Base-by-base conservation (phyloP, 179 eudicot species). In the Silene vulgaris region DNA sequence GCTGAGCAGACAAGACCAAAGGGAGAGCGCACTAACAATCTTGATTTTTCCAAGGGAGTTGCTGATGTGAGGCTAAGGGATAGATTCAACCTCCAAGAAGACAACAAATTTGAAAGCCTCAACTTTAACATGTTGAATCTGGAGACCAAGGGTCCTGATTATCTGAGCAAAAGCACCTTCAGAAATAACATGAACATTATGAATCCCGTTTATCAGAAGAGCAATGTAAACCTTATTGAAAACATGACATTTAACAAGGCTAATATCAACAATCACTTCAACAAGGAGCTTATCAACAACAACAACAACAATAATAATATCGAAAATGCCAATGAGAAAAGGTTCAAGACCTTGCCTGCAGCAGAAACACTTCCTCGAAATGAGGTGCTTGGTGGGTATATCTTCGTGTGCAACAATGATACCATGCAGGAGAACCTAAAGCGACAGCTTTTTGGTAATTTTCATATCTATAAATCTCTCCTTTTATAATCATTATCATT, bases 341-440 rank as follows among this genome's bases (percentile, higher is more conserved):
- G 97, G 90, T 95, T 95, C 85, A 95, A 95, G 93, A 92, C 97
- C 64, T 83, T 92, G 84, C 98, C 98, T 75, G 90, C 96, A 3
- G 90, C 98, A n/a, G 99, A 95, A 80, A 88, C 91, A 21, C 90
- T 95, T 78, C 97, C 99, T 19, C 85, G 98, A 59, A 87, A 94
- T 69, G 97, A 94, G 85, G 93, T 91, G 23, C 91, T 94, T 78
- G 98, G 98, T 77, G 98, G 98, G n/a, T 94, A 94, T 87, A 94
- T 94, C 65, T 94, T 94, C 79, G 98, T 94, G 14, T 94, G 98
- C 82, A 94, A 94, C 88, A 94, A 94, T 77, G 98, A 94, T 75
- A 94, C 98, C 57, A 94, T 92, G 97, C 91, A 86, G 76, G 98
- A 94, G 85, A 92, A 94, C 81, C 80, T 94, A 63, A 94, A 90